phyloP scores from a whole-genome alignment of 192 early-diverging fungal genomes.

The Kickxella alabastrina region DNA sequence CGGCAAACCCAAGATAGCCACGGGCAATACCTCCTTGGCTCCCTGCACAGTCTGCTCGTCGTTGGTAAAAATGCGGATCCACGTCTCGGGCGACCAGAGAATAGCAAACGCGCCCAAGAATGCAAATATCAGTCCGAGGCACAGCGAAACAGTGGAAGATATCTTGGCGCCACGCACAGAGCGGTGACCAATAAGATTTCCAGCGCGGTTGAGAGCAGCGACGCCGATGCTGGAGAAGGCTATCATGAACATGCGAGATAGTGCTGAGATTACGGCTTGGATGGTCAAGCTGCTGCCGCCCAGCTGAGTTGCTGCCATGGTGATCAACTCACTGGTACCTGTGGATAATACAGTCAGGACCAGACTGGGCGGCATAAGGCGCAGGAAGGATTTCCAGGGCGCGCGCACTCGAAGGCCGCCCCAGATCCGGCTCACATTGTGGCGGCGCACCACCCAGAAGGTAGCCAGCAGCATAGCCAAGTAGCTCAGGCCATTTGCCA shows the following conservation, averaged over 20 bases:
- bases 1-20: constrained; percentile 22
- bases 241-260: constrained; percentile 64
- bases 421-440: constrained; percentile 29
- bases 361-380: constrained; percentile 26
- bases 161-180: constrained; percentile 28
- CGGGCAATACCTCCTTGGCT: constrained; percentile 9
- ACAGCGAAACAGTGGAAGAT: constrained; percentile 22
- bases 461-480: constrained; percentile 56
- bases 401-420: constrained; percentile 15
- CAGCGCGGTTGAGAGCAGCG: constrained; percentile 77
- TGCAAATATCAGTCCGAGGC: constrained; percentile 7
- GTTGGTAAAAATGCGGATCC: constrained; percentile 55
- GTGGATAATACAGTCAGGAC: constrained; percentile 35
- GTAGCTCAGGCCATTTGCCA: constrained; percentile 61
- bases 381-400: constrained; percentile 32
- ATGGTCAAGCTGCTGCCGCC: constrained; percentile 69
- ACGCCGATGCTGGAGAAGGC: constrained; percentile 69
- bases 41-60: constrained; percentile 12
- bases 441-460: constrained; percentile 46
- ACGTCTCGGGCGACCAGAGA: constrained; percentile 10
- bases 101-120: constrained; percentile 44
- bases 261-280: constrained; percentile 75
- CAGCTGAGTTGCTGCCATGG: constrained; percentile 75
- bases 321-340: constrained; percentile 62
- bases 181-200: constrained; percentile 63